These are phyloP conservation scores for Hypericum perforatum DNA, from an alignment of 345 rosid genomes.

Conservation along the genomic window DNA sequence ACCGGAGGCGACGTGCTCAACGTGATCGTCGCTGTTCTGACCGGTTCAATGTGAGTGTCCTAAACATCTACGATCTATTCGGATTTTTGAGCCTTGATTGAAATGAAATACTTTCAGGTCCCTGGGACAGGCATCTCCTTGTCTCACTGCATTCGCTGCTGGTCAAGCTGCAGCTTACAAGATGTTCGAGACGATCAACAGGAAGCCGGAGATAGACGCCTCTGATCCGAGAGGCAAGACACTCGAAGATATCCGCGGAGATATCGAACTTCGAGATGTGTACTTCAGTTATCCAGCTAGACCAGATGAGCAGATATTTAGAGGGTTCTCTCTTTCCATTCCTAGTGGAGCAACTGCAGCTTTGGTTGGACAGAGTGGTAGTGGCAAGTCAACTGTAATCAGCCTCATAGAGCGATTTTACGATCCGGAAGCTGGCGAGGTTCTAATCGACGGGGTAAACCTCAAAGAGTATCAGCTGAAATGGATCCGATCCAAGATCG, in stretches of 20 bases:
- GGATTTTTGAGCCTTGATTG: neutral
- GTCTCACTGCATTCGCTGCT: constrained; percentile 14
- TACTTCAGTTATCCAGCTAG: constrained; percentile 19
- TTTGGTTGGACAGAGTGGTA: constrained; percentile 21
- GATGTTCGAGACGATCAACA: constrained; percentile 14
- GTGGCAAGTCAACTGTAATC: constrained; percentile 3
- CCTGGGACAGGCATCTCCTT: constrained; percentile 18
- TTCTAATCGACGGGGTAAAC: neutral
- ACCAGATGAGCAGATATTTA: constrained; percentile 18
- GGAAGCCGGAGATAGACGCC: constrained; percentile 16
- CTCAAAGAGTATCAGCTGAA: constrained; percentile 1
- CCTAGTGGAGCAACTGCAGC: constrained; percentile 14
- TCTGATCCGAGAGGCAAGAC: neutral
- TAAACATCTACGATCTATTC: neutral
- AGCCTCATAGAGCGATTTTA: constrained; percentile 2
- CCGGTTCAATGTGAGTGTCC: constrained; percentile 15
- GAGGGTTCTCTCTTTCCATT: constrained; percentile 13
- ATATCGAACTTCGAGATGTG: constrained; percentile 15
- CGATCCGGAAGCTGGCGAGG: constrained; percentile 1
- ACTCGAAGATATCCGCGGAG: constrained; percentile 13
- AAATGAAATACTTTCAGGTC: constrained; percentile 6
- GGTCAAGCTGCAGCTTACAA: constrained; percentile 18
- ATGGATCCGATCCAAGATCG: neutral
- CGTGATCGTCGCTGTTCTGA: constrained; percentile 12
- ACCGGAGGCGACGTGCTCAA: constrained; percentile 13